phyloP scores from a whole-genome alignment of 805 yeast species.

The Cyberlindnera meyerae region DNA sequence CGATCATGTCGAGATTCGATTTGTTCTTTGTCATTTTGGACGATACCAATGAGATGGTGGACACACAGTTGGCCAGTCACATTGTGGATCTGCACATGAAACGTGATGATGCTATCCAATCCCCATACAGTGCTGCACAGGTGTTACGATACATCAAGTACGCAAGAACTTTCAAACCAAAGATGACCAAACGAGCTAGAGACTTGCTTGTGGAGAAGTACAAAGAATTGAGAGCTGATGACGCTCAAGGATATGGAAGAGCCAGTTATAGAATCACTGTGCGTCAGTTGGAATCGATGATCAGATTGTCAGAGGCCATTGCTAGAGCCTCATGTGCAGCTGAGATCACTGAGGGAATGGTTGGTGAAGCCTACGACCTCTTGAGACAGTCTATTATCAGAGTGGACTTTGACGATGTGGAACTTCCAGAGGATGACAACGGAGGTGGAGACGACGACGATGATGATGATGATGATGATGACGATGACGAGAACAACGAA shows the following conservation, averaged over 20 bases:
- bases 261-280: conserved; percentile 93
- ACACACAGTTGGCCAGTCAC: conserved; percentile 85
- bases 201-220: conserved; percentile 71
- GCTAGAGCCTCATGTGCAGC: conserved; percentile 84
- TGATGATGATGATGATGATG: conserved; percentile 9
- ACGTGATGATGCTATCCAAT: conserved; percentile 82
- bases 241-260: conserved; percentile 82
- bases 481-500: conserved; percentile 7
- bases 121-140: conserved; percentile 88
- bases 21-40: conserved; percentile 90
- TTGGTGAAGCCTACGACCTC: conserved; percentile 88
- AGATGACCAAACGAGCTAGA: conserved; percentile 76
- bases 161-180: conserved; percentile 90
- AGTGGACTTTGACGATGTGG: conserved; percentile 91
- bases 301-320: conserved; percentile 90
- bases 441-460: conserved; percentile 37
- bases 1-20: conserved; percentile 97
- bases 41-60: conserved; percentile 88
- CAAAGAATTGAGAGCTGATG: conserved; percentile 82
- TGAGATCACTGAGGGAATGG: conserved; percentile 73
- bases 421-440: conserved; percentile 62
- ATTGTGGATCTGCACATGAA: conserved; percentile 90
- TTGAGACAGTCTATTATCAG: conserved; percentile 87
- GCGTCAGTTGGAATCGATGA: conserved; percentile 92
- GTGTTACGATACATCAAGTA: conserved; percentile 82